Percentiles rank a stretch among this genome's conserved stretches.
These are phyloP conservation scores for Alliaria petiolata DNA, from an alignment of 345 rosid species.

Conservation along the genomic window DNA sequence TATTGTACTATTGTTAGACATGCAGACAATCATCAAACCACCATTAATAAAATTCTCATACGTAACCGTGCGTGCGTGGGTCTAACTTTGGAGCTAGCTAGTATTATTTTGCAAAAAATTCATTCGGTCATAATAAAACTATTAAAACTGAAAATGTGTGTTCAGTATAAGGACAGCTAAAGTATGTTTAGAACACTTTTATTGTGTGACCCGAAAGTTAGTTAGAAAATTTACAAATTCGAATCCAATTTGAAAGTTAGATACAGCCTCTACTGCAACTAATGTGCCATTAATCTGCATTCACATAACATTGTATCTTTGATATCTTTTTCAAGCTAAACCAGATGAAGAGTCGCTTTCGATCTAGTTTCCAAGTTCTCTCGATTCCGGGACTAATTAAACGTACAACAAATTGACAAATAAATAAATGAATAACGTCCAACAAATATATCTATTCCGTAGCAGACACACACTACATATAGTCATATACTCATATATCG, in stretches of 20 bases:
- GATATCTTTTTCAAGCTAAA: slow-evolving; percentile 1
- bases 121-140: background rate
- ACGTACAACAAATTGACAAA: background rate
- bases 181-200: background rate
- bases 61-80: background rate
- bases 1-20: background rate
- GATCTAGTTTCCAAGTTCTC: background rate
- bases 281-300: slow-evolving; percentile 6
- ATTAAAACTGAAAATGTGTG: background rate
- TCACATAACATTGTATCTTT: background rate
- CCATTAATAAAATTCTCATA: background rate
- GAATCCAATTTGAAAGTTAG: slow-evolving; percentile 12
- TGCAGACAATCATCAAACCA: background rate
- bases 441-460: background rate
- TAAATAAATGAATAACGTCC: slow-evolving; percentile 1
- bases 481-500: background rate
- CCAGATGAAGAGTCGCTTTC: slow-evolving; percentile 12
- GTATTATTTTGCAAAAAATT: background rate
- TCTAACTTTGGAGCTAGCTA: background rate
- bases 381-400: background rate
- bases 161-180: background rate
- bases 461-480: background rate
- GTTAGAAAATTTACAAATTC: slow-evolving; percentile 1
- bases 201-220: background rate
- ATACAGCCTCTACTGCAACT: background rate